These are phyloP conservation scores for Xylariomycetidae sp. DNA, from an alignment of 2,329 filamentous ascomycete species.

Conservation along the genomic window DNA sequence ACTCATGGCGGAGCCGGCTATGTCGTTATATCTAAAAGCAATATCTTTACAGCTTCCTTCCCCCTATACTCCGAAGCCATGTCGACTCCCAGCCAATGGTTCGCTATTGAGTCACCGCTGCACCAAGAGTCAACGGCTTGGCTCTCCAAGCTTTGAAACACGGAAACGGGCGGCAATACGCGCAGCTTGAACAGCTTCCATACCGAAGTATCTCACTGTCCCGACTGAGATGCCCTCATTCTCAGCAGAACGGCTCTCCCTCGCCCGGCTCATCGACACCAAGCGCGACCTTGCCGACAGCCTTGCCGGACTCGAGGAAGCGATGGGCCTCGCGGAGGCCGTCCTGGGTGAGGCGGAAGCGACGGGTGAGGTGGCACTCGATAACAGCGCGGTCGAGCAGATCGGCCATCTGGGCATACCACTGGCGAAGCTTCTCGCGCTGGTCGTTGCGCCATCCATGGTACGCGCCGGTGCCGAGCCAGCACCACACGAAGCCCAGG, in stretches of 20 bases:
- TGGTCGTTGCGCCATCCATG: conserved; percentile 27
- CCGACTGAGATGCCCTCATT: too few species aligned
- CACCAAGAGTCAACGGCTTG: too few species aligned
- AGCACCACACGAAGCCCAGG: conserved; percentile 35
- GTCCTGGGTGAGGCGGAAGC: conserved; percentile 28
- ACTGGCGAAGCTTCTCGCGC: conserved; percentile 32
- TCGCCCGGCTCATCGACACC: conserved; percentile 23
- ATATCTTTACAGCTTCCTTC: too few species aligned
- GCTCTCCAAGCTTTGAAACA: too few species aligned
- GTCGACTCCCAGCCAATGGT: too few species aligned
- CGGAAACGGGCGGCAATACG: too few species aligned
- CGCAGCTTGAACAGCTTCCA: too few species aligned
- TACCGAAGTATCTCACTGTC: too few species aligned
- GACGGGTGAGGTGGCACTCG: conserved; percentile 31
- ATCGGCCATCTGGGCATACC: conserved; percentile 28
- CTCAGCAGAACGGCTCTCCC: conserved; percentile 12
- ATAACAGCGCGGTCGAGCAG: conserved; percentile 30
- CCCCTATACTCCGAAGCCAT: too few species aligned
- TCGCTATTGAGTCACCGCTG: too few species aligned
- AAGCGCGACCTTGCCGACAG: conserved; percentile 31
- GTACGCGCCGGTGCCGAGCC: conserved; percentile 34
- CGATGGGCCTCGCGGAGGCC: conserved; percentile 34
- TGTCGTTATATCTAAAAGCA: too few species aligned
- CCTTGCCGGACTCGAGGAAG: conserved; percentile 30
- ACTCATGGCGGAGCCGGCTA: too few species aligned